A percentile compares a stretch with the other conserved stretches of the same genome.
These are phyloP conservation scores for Tetraselmis chui DNA, from an alignment of 139 green algal genomes.

Conservation along the genomic window DNA sequence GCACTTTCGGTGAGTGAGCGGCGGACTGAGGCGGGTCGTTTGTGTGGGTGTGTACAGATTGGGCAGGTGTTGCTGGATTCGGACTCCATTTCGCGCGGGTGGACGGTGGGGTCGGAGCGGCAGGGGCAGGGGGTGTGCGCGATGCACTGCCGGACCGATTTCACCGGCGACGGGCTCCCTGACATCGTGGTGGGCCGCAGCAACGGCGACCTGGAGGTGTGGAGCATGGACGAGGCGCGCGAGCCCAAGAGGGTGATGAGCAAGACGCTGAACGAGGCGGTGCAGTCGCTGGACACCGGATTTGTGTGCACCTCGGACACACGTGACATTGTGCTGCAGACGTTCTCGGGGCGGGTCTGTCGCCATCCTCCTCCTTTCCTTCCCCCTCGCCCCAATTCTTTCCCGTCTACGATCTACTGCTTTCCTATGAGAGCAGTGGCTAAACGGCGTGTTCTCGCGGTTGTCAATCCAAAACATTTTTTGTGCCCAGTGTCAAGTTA, in stretches of 20 bases:
- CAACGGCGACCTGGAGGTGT: constrained; percentile 65
- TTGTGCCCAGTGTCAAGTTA: no score
- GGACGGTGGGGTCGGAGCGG: constrained; percentile 19
- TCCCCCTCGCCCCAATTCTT: background rate
- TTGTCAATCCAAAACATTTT: no score
- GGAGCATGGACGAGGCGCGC: constrained; percentile 46
- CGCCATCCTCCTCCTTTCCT: background rate
- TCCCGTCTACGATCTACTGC: no score
- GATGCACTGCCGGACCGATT: constrained; percentile 54
- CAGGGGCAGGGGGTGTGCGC: constrained; percentile 20
- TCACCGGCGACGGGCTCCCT: constrained; percentile 48
- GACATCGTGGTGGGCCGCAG: constrained; percentile 68
- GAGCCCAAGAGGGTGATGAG: constrained; percentile 34
- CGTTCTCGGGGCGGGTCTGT: constrained; percentile 42
- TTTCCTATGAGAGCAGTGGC: no score
- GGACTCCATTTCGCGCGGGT: constrained; percentile 38
- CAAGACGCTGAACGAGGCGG: background rate
- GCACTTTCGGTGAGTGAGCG: no score
- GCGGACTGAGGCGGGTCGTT: no score
- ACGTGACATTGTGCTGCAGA: constrained; percentile 61
- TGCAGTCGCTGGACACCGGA: constrained; percentile 36
- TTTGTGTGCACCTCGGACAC: constrained; percentile 41
- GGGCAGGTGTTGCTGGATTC: constrained; percentile 57
- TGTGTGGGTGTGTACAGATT: no score
- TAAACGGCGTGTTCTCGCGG: no score